Evolutionary conservation across 768 basidiomycete species (phyloP).

Genomic region (Panellus pusillus): DNA sequence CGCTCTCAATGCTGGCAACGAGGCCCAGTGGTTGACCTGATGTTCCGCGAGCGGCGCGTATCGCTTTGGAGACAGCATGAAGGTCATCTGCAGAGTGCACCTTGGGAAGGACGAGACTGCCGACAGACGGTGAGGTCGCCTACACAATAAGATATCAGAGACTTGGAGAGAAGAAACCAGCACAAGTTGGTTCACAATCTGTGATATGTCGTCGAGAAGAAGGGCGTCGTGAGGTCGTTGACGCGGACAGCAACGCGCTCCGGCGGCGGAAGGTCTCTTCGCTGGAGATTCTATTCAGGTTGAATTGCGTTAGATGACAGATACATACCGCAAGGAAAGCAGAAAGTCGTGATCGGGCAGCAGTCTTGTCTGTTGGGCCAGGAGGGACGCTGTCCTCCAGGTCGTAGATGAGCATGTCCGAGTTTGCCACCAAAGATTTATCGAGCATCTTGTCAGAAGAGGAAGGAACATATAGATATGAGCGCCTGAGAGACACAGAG

Average conservation of each 20-base stretch:
- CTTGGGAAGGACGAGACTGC: conserved; percentile 83
- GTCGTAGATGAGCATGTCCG: conserved; percentile 85
- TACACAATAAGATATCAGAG: conserved; percentile 23
- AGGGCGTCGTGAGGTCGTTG: conserved; percentile 64
- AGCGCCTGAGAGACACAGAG: conserved; percentile 35
- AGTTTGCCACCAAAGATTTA: conserved; percentile 62
- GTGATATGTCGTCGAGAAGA: conserved; percentile 64
- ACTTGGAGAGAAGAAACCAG: background rate
- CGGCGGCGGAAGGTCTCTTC: conserved; percentile 39
- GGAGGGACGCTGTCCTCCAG: conserved; percentile 86
- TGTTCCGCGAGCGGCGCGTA: conserved; percentile 33
- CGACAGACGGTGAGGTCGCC: conserved; percentile 48
- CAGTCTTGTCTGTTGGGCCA: conserved; percentile 56
- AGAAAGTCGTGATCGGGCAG: conserved; percentile 55
- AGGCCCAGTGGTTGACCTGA: conserved; percentile 47
- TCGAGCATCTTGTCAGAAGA: conserved; percentile 80
- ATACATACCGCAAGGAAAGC: conserved; percentile 55
- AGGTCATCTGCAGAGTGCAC: conserved; percentile 71
- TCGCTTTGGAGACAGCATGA: conserved; percentile 52
- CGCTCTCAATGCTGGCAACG: conserved; percentile 86
- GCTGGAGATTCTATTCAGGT: conserved; percentile 15
- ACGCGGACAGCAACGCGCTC: conserved; percentile 68
- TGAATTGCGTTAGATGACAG: background rate
- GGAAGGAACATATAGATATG: conserved; percentile 79
- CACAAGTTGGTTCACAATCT: conserved; percentile 45